Conservation (phyloP, 345 rosid species). For the Aethionema arabicum region DNA sequence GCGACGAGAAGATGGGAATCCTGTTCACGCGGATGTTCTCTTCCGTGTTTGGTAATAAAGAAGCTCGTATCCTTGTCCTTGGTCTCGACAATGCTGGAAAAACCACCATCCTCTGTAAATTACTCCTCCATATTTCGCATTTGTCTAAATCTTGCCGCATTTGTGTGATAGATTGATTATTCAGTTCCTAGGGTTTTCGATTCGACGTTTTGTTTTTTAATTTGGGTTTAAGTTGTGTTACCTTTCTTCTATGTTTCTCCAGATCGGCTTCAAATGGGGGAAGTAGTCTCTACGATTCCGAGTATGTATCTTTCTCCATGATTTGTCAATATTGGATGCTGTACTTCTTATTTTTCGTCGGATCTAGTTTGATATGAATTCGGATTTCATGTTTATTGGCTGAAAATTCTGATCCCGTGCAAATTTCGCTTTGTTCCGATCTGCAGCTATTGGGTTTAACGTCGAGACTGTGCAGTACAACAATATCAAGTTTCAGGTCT, state of each 20-base stretch:
- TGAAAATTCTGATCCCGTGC: slow-evolving; percentile 5
- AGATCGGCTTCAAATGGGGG: slow-evolving; percentile 99
- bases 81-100: slow-evolving; percentile 96
- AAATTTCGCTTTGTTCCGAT: slow-evolving; percentile 14
- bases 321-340: background rate
- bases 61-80: slow-evolving; percentile 86
- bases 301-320: slow-evolving; percentile 46
- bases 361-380: slow-evolving; percentile 25
- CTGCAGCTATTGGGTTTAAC: slow-evolving; percentile 93
- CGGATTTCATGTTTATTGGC: background rate
- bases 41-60: slow-evolving; percentile 66
- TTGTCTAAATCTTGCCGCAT: background rate
- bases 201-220: slow-evolving; percentile 12
- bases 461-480: slow-evolving; percentile 95
- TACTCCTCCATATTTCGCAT: slow-evolving; percentile 1
- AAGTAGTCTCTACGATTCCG: slow-evolving; percentile 95
- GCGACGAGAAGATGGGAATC: slow-evolving; percentile 56
- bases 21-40: slow-evolving; percentile 76
- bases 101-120: slow-evolving; percentile 77
- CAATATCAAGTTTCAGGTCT: slow-evolving; percentile 93
- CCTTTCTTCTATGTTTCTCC: slow-evolving; percentile 19
- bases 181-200: slow-evolving; percentile 21
- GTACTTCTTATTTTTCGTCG: background rate
- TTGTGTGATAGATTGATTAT: background rate
- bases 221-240: slow-evolving; percentile 11